Evolutionary conservation across 129 eudicot species (phyloP).

Genomic region (Artemisia argyi): DNA sequence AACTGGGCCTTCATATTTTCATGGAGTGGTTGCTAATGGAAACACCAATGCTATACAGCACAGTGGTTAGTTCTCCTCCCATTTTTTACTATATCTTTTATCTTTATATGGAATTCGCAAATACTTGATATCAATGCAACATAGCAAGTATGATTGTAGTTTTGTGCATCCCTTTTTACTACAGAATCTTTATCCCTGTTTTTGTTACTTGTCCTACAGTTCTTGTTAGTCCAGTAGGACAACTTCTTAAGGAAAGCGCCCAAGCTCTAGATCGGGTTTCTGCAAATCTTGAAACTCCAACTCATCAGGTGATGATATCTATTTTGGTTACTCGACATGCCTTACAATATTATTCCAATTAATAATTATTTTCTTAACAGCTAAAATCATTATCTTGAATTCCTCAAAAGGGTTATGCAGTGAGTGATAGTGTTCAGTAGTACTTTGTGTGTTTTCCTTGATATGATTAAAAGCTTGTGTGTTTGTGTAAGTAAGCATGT

Average conservation of each 20-base stretch:
- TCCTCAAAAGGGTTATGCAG: neutral
- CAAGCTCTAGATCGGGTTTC: slow-evolving; percentile 61
- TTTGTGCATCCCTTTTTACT: neutral
- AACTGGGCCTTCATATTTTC: slow-evolving; percentile 38
- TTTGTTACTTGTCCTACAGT: slow-evolving; percentile 31
- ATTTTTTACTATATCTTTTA: slow-evolving; percentile 4
- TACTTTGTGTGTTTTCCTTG: no score
- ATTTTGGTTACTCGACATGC: neutral
- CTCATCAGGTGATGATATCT: slow-evolving; percentile 55
- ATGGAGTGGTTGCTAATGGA: slow-evolving; percentile 39
- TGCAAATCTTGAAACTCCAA: slow-evolving; percentile 53
- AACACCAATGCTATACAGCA: slow-evolving; percentile 41
- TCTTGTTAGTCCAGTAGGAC: slow-evolving; percentile 54
- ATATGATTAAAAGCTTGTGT: no score
- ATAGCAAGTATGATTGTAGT: neutral
- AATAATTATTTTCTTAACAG: no score
- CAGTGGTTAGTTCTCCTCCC: slow-evolving; percentile 43
- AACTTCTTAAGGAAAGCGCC: slow-evolving; percentile 69
- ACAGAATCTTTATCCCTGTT: neutral
- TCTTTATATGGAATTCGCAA: slow-evolving; percentile 13
- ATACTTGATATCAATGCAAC: neutral
- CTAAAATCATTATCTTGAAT: neutral
- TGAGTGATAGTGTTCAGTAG: neutral
- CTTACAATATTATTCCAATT: neutral
- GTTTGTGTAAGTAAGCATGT: no score